phyloP scores from a whole-genome alignment of 1,284 basidiomycete species.

The Puccinia brachypodii region DNA sequence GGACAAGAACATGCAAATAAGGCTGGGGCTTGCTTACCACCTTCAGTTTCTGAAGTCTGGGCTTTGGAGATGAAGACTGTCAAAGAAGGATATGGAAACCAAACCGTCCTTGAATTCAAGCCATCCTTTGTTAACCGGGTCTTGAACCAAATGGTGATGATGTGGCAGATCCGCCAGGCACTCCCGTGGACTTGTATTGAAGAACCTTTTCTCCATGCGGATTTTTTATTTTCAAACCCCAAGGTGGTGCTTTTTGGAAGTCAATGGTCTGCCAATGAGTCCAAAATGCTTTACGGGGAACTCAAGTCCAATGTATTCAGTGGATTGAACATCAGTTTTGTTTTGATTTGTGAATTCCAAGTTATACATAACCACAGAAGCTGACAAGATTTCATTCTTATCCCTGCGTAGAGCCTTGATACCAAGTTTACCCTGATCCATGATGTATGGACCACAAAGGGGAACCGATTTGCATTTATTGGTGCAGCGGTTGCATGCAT shows the following conservation, averaged over 20 bases:
- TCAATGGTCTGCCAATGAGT: neutral
- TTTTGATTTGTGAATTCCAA: neutral
- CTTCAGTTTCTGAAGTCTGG: too few species aligned
- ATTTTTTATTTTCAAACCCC: neutral
- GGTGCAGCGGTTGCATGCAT: neutral
- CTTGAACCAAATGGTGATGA: slow-evolving; percentile 1
- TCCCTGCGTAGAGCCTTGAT: neutral
- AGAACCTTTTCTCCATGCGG: neutral
- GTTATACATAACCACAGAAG: too few species aligned
- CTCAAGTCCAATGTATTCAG: neutral
- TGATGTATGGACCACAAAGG: slow-evolving; percentile 1
- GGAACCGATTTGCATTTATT: slow-evolving; percentile 7
- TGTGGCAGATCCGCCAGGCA: slow-evolving; percentile 4
- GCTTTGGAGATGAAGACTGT: too few species aligned
- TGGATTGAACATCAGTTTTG: neutral
- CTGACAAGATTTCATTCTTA: too few species aligned
- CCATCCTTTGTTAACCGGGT: neutral
- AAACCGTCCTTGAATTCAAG: too few species aligned
- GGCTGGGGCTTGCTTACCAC: neutral
- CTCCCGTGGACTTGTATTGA: slow-evolving; percentile 9
- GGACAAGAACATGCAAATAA: too few species aligned
- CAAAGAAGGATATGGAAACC: too few species aligned
- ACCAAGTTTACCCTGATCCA: neutral
- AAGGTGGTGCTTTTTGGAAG: neutral
- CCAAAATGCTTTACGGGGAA: neutral